Conservation (phyloP, 805 yeast genomes). For the Tetrapisispora pingtungensis region DNA sequence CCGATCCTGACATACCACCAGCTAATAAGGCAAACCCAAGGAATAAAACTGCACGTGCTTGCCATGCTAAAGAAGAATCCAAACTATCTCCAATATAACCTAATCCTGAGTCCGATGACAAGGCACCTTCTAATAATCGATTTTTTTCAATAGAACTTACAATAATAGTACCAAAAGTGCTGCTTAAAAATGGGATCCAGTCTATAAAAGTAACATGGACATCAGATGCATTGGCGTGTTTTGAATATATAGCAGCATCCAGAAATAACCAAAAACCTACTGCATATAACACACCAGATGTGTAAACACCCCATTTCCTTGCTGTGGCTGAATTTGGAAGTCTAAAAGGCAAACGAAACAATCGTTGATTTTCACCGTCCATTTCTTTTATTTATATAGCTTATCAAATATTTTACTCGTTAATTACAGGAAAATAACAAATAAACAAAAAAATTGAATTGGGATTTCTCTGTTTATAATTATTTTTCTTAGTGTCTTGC, state of each 20-base stretch:
- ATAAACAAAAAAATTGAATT: too few relatives aligned
- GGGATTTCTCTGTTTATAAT: too few relatives aligned
- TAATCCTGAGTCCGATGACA: constrained; percentile 31
- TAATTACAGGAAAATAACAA: too few relatives aligned
- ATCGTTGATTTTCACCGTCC: constrained; percentile 36
- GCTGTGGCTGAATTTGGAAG: constrained; percentile 63
- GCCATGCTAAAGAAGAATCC: constrained; percentile 67
- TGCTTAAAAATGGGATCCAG: constrained; percentile 90
- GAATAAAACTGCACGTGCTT: constrained; percentile 82
- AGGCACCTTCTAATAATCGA: constrained; percentile 30
- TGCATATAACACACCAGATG: constrained; percentile 71
- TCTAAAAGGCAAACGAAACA: constrained; percentile 58
- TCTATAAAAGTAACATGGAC: constrained; percentile 88
- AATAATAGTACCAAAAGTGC: constrained; percentile 81
- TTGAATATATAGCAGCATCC: constrained; percentile 81
- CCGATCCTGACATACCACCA: constrained; percentile 87
- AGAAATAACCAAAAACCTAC: constrained; percentile 82
- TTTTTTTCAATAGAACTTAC: constrained; percentile 39
- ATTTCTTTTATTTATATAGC: constrained; percentile 11
- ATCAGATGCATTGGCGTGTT: constrained; percentile 71
- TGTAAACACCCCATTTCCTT: constrained; percentile 63
- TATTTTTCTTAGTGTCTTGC: too few relatives aligned
- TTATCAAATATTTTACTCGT: too few relatives aligned
- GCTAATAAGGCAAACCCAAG: constrained; percentile 89
- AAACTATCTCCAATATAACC: constrained; percentile 25